Evolutionary conservation across 202 grass and related monocot genomes (phyloP), one percentile per base, ranked within the genome.

Genomic region (Zoysia matrella): DNA sequence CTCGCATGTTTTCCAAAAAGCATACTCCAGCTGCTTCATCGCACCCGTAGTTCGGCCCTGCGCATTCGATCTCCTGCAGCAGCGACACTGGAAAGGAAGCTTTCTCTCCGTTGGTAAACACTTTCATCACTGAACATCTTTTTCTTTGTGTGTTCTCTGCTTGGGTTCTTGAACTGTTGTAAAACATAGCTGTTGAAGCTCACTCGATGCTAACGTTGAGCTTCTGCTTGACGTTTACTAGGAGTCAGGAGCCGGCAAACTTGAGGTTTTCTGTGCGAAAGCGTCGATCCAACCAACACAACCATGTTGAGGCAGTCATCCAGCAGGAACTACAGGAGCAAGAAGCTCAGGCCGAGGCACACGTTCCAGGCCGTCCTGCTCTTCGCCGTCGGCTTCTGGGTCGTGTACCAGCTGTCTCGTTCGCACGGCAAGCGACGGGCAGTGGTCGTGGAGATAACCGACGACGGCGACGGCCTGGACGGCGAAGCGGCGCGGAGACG

Each of bases 391-490:
- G 74, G 60, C n/a, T 5, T 92, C 65, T 97, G 91, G 91, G 65
- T 97, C 64, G 41, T 89, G 47, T 94, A 92, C 86, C 94, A 89
- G 84, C 80, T 97, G 41, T 54, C 72, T 42, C 91, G 85, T 54
- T 72, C 86, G 7, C 90, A 68, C 80, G 67, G 54, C 75, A 87
- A 78, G 66, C 84, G 81, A 60, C 61, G 64, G 43, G 55, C 49
- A 0, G 73, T 89, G 57, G 12, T 48, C 13, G 55, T 68, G 60
- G 80, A 52, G n/a, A 46, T 11, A 16, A 22, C 43, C 18, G 47
- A 6, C 39, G 52, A 8, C 52, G 40, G 2, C 46, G 1, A 8
- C 47, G 65, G 14, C 41, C 10, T 76, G 43, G 64, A 52, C 5
- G 74, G 40, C 36, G 69, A 14, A 80, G 12, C 15, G 52, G 44